Conservation (phyloP, 2,329 filamentous ascomycete genomes). For the Penicillium palitans region DNA sequence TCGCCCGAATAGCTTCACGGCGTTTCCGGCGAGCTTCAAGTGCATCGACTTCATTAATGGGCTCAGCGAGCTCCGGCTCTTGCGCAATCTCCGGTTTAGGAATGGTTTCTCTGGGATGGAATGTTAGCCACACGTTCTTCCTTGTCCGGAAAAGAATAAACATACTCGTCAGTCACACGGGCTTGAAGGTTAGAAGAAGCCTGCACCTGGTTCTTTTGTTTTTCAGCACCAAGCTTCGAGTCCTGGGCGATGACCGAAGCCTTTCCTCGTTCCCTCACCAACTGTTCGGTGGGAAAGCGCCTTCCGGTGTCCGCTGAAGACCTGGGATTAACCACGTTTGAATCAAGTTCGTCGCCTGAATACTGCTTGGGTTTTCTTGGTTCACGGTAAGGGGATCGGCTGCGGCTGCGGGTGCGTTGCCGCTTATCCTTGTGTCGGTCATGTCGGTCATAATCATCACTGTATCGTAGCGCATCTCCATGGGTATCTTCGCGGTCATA, state of each 20-base stretch:
- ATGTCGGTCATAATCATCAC: slow-evolving; percentile 50
- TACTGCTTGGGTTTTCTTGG: slow-evolving; percentile 42
- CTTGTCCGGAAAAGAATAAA: slow-evolving; percentile 21
- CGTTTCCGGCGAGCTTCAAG: slow-evolving; percentile 82
- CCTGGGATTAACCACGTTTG: slow-evolving; percentile 28
- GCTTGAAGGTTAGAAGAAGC: slow-evolving; percentile 43
- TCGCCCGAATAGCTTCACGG: slow-evolving; percentile 81
- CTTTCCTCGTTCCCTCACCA: slow-evolving; percentile 64
- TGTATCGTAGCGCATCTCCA: slow-evolving; percentile 47
- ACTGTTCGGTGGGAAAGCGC: slow-evolving; percentile 57
- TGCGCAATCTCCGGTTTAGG: slow-evolving; percentile 20
- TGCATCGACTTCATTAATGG: slow-evolving; percentile 76
- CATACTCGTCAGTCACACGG: slow-evolving; percentile 45
- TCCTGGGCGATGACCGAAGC: slow-evolving; percentile 57
- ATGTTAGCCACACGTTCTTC: slow-evolving; percentile 15
- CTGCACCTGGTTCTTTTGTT: slow-evolving; percentile 60
- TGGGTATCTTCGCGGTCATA: slow-evolving; percentile 51
- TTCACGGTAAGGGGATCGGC: slow-evolving; percentile 48
- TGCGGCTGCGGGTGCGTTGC: slow-evolving; percentile 57
- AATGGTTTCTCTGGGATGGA: slow-evolving; percentile 19
- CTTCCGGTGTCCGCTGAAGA: slow-evolving; percentile 42
- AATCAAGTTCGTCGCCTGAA: slow-evolving; percentile 37
- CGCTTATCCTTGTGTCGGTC: slow-evolving; percentile 54
- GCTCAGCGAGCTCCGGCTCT: slow-evolving; percentile 52
- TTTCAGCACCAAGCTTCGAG: slow-evolving; percentile 68